A percentile compares a stretch with the other conserved stretches of the same genome.
These are phyloP conservation scores for Bryopsis sp. DNA, from an alignment of 139 green algal species.

Conservation along the genomic window DNA sequence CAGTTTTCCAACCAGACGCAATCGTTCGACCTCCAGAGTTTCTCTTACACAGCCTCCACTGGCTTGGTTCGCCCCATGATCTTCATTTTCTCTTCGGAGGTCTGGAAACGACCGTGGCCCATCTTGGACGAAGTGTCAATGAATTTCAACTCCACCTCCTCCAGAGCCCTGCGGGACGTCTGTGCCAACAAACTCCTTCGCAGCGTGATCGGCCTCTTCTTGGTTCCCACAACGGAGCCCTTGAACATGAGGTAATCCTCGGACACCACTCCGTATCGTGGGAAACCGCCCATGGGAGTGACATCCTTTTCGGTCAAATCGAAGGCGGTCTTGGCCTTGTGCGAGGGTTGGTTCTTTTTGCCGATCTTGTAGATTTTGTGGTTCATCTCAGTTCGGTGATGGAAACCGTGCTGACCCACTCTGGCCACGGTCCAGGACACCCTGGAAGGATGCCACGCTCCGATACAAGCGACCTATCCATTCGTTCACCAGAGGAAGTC, in stretches of 20 bases:
- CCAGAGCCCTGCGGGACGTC: conserved; percentile 78
- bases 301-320: conserved; percentile 97
- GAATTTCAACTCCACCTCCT: conserved; percentile 96
- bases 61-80: conserved; percentile 34
- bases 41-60: conserved; percentile 24
- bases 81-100: conserved; percentile 85
- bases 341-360: conserved; percentile 82
- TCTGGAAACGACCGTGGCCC: conserved; percentile 99
- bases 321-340: conserved; percentile 85
- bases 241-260: conserved; percentile 99
- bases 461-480: conserved; percentile 84
- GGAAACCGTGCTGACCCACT: conserved; percentile 91
- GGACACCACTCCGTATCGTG: conserved; percentile 93
- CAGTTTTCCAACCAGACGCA: too few relatives aligned
- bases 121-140: conserved; percentile 99
- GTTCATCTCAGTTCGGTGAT: conserved; percentile 99
- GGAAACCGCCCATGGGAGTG: conserved; percentile 98
- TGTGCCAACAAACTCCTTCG: conserved; percentile 84
- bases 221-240: conserved; percentile 75
- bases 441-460: conserved; percentile 94
- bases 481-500: neutral
- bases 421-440: conserved; percentile 94
- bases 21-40: too few relatives aligned
- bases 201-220: conserved; percentile 96
- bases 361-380: conserved; percentile 99